Evolutionary conservation across 1,284 basidiomycete species (phyloP).

Genomic region (Tilletia setariae): DNA sequence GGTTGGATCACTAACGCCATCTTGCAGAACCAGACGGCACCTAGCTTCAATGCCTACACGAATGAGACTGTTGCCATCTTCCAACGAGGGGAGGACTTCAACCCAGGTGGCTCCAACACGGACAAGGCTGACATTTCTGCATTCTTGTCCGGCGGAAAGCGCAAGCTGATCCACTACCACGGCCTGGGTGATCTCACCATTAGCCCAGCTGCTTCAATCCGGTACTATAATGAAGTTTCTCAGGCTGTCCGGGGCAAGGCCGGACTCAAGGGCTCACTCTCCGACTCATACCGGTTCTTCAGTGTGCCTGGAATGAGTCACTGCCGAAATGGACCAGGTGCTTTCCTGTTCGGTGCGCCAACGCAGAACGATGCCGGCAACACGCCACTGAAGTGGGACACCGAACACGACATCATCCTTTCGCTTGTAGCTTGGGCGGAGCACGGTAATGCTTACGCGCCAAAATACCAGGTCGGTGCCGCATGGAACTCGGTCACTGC

Average conservation of each 20-base stretch:
- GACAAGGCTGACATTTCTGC: conserved; percentile 28
- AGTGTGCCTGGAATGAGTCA: conserved; percentile 35
- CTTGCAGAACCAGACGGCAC: conserved; percentile 26
- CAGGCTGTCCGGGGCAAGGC: neutral
- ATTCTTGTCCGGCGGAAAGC: conserved; percentile 26
- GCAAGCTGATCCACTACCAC: conserved; percentile 36
- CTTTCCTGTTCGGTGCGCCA: conserved; percentile 24
- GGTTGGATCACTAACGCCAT: conserved; percentile 43
- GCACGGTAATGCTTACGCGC: neutral
- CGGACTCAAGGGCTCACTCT: conserved; percentile 4
- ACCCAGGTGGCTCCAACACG: conserved; percentile 19
- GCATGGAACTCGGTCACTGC: conserved; percentile 11
- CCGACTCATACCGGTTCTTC: conserved; percentile 31
- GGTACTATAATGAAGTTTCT: conserved; percentile 24
- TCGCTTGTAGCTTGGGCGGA: conserved; percentile 27
- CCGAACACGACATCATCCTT: conserved; percentile 25
- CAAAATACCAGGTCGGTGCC: conserved; percentile 20
- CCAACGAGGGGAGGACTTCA: conserved; percentile 18
- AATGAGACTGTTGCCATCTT: conserved; percentile 26
- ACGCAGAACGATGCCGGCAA: conserved; percentile 28
- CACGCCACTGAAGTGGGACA: conserved; percentile 24
- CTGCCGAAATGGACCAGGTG: conserved; percentile 25
- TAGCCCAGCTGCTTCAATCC: conserved; percentile 19
- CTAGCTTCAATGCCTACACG: conserved; percentile 18
- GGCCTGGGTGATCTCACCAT: conserved; percentile 32